These are phyloP conservation scores for Vitellaria paradoxa DNA, from an alignment of 179 eudicot genomes.

Conservation along the genomic window DNA sequence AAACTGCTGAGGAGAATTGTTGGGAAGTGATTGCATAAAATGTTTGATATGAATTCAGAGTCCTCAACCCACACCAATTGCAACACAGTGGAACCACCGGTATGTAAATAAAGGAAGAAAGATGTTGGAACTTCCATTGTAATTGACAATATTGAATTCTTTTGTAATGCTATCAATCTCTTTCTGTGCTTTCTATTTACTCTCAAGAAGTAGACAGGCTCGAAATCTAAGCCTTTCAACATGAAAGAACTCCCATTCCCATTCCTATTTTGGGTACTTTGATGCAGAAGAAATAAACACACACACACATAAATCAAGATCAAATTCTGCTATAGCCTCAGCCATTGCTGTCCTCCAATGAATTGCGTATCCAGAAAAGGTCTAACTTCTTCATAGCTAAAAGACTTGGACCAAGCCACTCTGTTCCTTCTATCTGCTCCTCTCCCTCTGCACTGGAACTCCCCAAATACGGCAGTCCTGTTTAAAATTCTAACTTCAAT, in stretches of 20 bases:
- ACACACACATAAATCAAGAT: too few species aligned
- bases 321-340: constrained; percentile 37
- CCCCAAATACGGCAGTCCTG: constrained; percentile 75
- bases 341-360: constrained; percentile 76
- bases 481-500: background rate
- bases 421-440: constrained; percentile 61
- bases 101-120: constrained; percentile 11
- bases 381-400: constrained; percentile 41
- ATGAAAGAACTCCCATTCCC: background rate
- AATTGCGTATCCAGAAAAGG: constrained; percentile 55
- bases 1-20: constrained; percentile 28
- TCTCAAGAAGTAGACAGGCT: too few species aligned
- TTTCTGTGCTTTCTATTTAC: too few species aligned
- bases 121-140: background rate
- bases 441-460: constrained; percentile 62
- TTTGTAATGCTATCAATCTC: too few species aligned
- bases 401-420: constrained; percentile 64
- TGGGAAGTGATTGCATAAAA: constrained; percentile 23
- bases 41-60: background rate
- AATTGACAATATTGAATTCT: too few species aligned
- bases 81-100: background rate
- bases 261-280: too few species aligned
- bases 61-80: background rate
- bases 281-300: too few species aligned
- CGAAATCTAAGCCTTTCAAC: background rate